These are phyloP conservation scores for Didymellaceae sp. DNA, from an alignment of 2,329 filamentous ascomycete genomes.

Conservation along the genomic window DNA sequence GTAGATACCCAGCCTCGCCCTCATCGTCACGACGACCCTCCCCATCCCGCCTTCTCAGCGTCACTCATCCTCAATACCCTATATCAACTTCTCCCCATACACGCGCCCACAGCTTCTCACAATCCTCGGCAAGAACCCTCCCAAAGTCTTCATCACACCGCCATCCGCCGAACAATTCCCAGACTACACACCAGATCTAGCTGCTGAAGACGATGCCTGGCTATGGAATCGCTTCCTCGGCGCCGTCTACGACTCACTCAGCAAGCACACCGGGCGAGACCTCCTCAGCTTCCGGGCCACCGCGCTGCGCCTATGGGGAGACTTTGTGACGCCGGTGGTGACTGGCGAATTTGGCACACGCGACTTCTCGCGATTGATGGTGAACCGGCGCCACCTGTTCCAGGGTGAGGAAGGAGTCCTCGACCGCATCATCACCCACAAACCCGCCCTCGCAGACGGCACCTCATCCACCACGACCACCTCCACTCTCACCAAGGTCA, in stretches of 20 bases:
- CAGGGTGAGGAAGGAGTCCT: constrained; percentile 75
- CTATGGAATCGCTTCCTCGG: constrained; percentile 82
- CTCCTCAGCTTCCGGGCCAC: constrained; percentile 74
- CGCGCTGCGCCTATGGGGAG: constrained; percentile 79
- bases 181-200: constrained; percentile 55
- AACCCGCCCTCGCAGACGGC: neutral
- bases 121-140: constrained; percentile 67
- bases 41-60: constrained; percentile 71
- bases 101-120: constrained; percentile 77
- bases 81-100: constrained; percentile 86
- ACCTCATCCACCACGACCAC: too few relatives aligned
- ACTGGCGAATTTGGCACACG: constrained; percentile 75
- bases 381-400: constrained; percentile 72
- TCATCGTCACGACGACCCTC: constrained; percentile 77
- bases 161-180: constrained; percentile 49
- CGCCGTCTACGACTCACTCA: constrained; percentile 86
- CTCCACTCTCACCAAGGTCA: neutral
- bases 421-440: constrained; percentile 60
- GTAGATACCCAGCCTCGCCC: constrained; percentile 79
- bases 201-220: constrained; percentile 67
- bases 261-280: constrained; percentile 80
- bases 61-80: constrained; percentile 72
- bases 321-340: constrained; percentile 79
- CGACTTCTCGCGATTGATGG: constrained; percentile 84
- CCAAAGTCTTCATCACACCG: constrained; percentile 54